Percentiles rank a stretch among this genome's conserved stretches.
phyloP scores from a whole-genome alignment of 257 asterid genomes.

The Solanum corneliomulleri region DNA sequence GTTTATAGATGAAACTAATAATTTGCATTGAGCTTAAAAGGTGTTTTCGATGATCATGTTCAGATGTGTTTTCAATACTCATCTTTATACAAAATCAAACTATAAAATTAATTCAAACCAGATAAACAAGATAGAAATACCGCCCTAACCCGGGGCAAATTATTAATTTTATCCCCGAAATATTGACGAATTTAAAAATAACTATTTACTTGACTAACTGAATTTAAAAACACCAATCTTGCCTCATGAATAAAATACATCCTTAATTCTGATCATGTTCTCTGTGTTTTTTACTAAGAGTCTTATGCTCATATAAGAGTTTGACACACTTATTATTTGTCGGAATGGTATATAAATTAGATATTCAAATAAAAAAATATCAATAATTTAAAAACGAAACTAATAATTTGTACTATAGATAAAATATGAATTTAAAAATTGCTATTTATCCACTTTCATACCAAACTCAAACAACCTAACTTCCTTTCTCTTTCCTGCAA shows the following conservation, averaged over 20 bases:
- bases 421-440: neutral
- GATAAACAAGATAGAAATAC: no score
- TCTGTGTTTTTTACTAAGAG: neutral
- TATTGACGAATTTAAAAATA: no score
- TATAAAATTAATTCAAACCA: neutral
- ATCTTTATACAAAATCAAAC: neutral
- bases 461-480: neutral
- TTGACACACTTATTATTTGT: neutral
- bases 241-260: neutral
- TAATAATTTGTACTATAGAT: no score
- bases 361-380: no score
- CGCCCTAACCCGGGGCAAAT: neutral
- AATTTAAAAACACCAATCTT: no score
- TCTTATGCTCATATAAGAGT: neutral
- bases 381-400: no score
- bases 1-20: no score
- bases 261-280: fast-evolving
- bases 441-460: neutral
- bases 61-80: no score
- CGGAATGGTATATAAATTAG: fast-evolving
- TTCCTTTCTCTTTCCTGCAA: neutral
- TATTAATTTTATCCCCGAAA: no score
- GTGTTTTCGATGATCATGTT: neutral
- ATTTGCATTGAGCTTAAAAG: fast-evolving
- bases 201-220: fast-evolving